Conservation (phyloP, 2,329 filamentous ascomycete species). For the Pseudogymnoascus sp. region DNA sequence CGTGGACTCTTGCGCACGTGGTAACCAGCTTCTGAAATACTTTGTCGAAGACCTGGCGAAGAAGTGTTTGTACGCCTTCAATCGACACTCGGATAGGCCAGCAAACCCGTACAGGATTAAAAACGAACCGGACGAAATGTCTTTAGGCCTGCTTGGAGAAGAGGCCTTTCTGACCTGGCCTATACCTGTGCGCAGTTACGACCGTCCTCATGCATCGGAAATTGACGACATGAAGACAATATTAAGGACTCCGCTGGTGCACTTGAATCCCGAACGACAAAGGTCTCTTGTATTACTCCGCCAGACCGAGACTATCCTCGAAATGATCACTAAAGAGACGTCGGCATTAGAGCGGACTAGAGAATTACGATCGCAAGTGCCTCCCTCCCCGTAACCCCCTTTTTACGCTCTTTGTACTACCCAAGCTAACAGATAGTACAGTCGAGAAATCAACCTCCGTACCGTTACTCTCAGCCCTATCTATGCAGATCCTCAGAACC, state of each 20-base stretch:
- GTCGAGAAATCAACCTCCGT: slow-evolving; percentile 3
- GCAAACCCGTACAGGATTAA: neutral
- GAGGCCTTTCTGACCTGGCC: slow-evolving; percentile 9
- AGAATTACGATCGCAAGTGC: neutral
- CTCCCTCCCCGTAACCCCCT: neutral
- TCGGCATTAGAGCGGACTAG: neutral
- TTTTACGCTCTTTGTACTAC: neutral
- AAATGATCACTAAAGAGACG: slow-evolving; percentile 10
- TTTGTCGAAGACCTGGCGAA: slow-evolving; percentile 7
- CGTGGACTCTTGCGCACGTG: neutral
- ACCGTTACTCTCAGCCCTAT: slow-evolving; percentile 8
- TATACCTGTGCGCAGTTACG: neutral
- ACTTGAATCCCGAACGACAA: neutral
- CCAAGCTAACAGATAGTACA: neutral
- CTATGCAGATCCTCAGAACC: slow-evolving; percentile 6
- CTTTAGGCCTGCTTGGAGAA: neutral
- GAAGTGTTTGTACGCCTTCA: slow-evolving; percentile 7
- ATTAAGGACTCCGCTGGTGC: neutral
- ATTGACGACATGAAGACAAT: slow-evolving; percentile 9
- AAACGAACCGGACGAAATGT: slow-evolving; percentile 7
- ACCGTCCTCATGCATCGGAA: neutral
- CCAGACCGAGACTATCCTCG: slow-evolving; percentile 2
- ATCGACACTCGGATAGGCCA: neutral
- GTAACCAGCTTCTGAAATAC: slow-evolving; percentile 8
- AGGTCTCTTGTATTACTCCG: slow-evolving; percentile 8